phyloP scores from a whole-genome alignment of 495 filamentous ascomycete genomes.

The Aspergillus homomorphus region DNA sequence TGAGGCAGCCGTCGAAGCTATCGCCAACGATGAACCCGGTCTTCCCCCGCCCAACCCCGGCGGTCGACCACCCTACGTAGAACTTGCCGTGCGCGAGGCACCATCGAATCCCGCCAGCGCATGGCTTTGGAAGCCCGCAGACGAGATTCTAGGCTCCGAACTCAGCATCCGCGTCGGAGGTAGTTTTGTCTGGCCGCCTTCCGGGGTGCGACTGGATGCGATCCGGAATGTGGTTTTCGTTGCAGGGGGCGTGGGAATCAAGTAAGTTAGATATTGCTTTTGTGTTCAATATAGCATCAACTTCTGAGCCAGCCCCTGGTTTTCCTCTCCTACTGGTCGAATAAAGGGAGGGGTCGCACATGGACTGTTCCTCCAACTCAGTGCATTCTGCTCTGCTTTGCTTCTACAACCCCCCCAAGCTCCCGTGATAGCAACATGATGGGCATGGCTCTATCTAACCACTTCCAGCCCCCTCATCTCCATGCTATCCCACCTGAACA shows the following conservation, averaged over 20 bases:
- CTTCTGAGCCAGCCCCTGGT: too few relatives aligned
- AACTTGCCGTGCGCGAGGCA: conserved; percentile 69
- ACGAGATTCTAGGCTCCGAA: conserved; percentile 53
- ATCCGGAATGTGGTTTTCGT: conserved; percentile 65
- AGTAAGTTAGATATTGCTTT: conserved; percentile 36
- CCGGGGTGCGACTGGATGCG: conserved; percentile 30
- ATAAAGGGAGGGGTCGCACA: too few relatives aligned
- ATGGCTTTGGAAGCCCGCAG: conserved; percentile 64
- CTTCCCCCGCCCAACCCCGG: conserved; percentile 19
- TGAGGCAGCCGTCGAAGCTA: conserved; percentile 19
- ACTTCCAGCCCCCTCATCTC: conserved; percentile 55
- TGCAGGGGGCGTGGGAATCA: conserved; percentile 83
- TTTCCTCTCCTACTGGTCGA: too few relatives aligned
- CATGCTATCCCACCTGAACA: conserved; percentile 46
- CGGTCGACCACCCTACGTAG: conserved; percentile 52
- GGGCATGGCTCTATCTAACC: conserved; percentile 1
- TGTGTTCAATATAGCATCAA: too few relatives aligned
- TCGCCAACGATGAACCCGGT: conserved; percentile 19
- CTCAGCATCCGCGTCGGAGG: conserved; percentile 73
- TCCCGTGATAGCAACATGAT: background rate
- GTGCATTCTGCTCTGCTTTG: too few relatives aligned
- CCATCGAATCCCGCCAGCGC: conserved; percentile 65
- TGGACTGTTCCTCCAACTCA: too few relatives aligned
- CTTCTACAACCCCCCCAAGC: background rate
- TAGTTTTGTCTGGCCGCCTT: conserved; percentile 73